Conservation (phyloP, 352 stramenopile genomes). For the Globisporangium middletonii region DNA sequence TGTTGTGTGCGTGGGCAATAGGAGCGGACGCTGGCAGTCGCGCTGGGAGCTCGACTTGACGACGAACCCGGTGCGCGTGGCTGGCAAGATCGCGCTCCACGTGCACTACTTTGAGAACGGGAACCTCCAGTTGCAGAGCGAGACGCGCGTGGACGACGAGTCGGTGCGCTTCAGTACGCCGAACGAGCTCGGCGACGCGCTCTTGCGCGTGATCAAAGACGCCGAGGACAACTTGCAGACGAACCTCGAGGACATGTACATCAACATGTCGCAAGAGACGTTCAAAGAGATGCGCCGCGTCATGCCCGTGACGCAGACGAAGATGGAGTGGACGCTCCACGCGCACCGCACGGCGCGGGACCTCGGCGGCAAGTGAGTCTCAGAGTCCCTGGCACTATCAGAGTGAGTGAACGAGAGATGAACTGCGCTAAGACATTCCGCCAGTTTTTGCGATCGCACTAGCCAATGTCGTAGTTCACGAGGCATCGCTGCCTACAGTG, state of each 20-base stretch:
- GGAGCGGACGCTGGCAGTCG: constrained; percentile 77
- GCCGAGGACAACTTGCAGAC: constrained; percentile 83
- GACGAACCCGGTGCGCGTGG: constrained; percentile 33
- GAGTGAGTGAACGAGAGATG: not conserved
- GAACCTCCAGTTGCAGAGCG: constrained; percentile 90
- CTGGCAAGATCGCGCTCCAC: constrained; percentile 73
- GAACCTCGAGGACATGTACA: constrained; percentile 92
- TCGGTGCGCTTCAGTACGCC: constrained; percentile 27
- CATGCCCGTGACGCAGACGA: constrained; percentile 68
- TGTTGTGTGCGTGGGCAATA: constrained; percentile 1
- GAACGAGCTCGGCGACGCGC: constrained; percentile 48
- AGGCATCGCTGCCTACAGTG: too few species aligned
- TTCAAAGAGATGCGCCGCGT: constrained; percentile 94
- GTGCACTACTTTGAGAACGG: constrained; percentile 96
- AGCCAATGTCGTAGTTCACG: too few species aligned
- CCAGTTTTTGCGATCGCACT: too few species aligned
- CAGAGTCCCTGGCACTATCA: not conserved
- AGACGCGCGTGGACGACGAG: constrained; percentile 62
- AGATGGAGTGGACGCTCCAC: constrained; percentile 57
- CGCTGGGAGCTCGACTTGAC: constrained; percentile 69
- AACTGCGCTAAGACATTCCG: not conserved
- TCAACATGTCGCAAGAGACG: constrained; percentile 92
- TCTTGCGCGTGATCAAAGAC: constrained; percentile 72
- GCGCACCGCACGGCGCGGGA: constrained; percentile 77
- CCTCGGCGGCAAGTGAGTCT: constrained; percentile 54